Evolutionary conservation across 2,329 filamentous ascomycete species (phyloP).

Genomic region (Aspergillus unguis): DNA sequence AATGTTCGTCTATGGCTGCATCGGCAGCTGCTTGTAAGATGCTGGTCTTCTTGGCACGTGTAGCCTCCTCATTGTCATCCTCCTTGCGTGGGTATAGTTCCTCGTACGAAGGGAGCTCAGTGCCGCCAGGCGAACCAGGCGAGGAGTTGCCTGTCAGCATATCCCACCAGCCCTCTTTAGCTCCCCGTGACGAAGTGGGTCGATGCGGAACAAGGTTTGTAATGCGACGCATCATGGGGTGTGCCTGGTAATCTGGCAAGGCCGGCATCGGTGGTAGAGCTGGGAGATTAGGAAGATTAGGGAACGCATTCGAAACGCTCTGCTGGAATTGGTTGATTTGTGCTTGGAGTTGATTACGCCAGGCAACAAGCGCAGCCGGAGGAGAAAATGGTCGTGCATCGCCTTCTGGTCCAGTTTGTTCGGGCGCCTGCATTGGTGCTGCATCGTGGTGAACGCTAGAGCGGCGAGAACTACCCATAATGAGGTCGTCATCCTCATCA

Average conservation of each 20-base stretch:
- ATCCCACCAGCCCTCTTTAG: conserved; percentile 62
- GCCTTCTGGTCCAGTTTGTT: conserved; percentile 25
- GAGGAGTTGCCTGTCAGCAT: conserved; percentile 53
- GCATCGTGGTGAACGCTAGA: conserved; percentile 37
- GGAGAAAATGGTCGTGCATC: conserved; percentile 46
- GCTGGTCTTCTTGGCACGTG: conserved; percentile 44
- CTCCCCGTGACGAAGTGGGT: conserved; percentile 47
- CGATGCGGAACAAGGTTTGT: conserved; percentile 70
- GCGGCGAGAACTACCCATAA: conserved; percentile 33
- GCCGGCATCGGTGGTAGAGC: conserved; percentile 60
- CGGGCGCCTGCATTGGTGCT: conserved; percentile 21
- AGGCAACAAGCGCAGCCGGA: conserved; percentile 63
- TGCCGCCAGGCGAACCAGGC: conserved; percentile 34
- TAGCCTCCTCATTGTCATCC: conserved; percentile 32
- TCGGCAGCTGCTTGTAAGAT: conserved; percentile 44
- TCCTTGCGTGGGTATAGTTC: conserved; percentile 64
- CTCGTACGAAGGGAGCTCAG: conserved; percentile 70
- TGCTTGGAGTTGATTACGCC: conserved; percentile 69
- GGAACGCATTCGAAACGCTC: conserved; percentile 63
- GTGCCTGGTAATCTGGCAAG: conserved; percentile 69
- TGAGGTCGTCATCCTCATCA: conserved; percentile 23
- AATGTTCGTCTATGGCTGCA: conserved; percentile 45
- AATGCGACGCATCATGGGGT: conserved; percentile 69
- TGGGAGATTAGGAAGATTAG: conserved; percentile 61
- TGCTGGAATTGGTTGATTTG: conserved; percentile 77